Base-by-base conservation (phyloP, 768 basidiomycete genomes). In the Termitomyces bulborhizus region DNA sequence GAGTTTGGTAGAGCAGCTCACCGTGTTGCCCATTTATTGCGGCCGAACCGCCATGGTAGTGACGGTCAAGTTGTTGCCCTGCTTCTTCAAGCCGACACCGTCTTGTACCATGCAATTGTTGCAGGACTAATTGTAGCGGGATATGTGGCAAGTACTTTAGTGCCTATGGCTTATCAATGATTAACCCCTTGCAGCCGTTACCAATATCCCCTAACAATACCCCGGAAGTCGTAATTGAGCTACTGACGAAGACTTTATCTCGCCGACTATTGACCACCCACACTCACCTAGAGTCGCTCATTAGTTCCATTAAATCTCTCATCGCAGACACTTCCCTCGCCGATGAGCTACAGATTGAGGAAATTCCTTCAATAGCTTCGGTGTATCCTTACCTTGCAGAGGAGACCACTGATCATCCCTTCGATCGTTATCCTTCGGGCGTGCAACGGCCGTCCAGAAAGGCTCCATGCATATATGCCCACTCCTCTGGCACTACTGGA, bases 401-500 rank as follows among this genome's bases (percentile, higher is more conserved):
- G 31, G 45, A 46, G 12, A 46, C 29, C 5, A 27, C 11, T 4
- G 29, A 31, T 12, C 45, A 46, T 46, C 45, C 45, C 9, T 46
- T 73, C 51, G 44, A 58, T 9, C 60, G 65, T 3, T 74, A 72
- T 34, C 68, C 68, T 4, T 50, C 39, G 31, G 15, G 3, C 15
- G 36, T 40, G 0, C 44, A 51, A 1, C 53, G 54, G 6, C 57
- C 57, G 46, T 21, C 60, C 49, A 45, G 70, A 29, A 54, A 64
- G 46, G 63, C 71, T 46, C 48, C 61, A 77, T 0, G 45, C 11
- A 3, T 31, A 29, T 46, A 46, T 31, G 29, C 29, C 9, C 45
- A 46, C 26, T 46, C 45, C 77, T 80, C 80, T 3, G 78, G 78
- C 15, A 78, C 76, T 48, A 77, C 78, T 0, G 76, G 77, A 2